Conservation (phyloP, 2,329 filamentous ascomycete species). For the Sclerotinia glacialis region DNA sequence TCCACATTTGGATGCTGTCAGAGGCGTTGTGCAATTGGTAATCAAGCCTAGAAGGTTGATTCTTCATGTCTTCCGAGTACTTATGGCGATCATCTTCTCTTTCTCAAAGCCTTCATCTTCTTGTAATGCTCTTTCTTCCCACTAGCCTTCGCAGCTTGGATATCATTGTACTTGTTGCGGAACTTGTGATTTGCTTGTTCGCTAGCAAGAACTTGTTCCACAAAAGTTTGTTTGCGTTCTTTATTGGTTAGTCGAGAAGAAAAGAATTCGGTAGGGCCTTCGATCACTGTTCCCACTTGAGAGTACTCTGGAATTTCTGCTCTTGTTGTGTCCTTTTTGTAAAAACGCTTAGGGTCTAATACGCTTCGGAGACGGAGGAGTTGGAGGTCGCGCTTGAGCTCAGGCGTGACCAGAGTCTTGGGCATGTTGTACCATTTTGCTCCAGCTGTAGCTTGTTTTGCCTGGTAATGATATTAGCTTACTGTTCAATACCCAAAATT, state of each 20-base stretch:
- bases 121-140: constrained; percentile 92
- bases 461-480: constrained; percentile 34
- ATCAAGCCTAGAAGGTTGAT: not conserved
- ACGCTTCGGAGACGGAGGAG: constrained; percentile 85
- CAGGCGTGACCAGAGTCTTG: constrained; percentile 76
- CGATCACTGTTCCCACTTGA: constrained; percentile 82
- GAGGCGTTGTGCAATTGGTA: not conserved
- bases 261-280: constrained; percentile 85
- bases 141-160: constrained; percentile 77
- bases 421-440: constrained; percentile 85
- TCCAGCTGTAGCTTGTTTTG: constrained; percentile 64
- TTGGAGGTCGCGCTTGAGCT: constrained; percentile 86
- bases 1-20: not conserved
- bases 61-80: constrained; percentile 7
- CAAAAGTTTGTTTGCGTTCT: constrained; percentile 81
- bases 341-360: constrained; percentile 72
- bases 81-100: constrained; percentile 24
- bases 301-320: constrained; percentile 69
- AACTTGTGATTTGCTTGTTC: constrained; percentile 69
- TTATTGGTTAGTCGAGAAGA: constrained; percentile 78
- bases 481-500: constrained; percentile 18
- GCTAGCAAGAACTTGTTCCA: constrained; percentile 75
- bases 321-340: constrained; percentile 67
- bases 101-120: constrained; percentile 56
- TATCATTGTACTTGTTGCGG: constrained; percentile 81